Conservation (phyloP, 495 filamentous ascomycete species). For the Penicillium canescens region DNA sequence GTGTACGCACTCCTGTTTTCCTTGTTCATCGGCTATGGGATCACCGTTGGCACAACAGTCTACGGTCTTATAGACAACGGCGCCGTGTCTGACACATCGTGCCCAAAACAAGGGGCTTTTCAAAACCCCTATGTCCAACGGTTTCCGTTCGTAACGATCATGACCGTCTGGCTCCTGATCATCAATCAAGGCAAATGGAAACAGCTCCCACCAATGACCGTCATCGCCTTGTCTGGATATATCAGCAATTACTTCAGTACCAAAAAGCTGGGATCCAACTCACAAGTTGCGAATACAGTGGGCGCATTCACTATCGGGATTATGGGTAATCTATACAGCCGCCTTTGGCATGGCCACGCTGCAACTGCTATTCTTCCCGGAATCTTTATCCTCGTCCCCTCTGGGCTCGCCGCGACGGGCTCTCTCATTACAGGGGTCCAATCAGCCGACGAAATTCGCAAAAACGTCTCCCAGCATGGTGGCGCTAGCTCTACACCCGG, state of each 20-base stretch:
- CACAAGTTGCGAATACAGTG: conserved; percentile 78
- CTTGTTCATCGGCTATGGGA: conserved; percentile 87
- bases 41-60: conserved; percentile 86
- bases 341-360: conserved; percentile 75
- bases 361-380: conserved; percentile 83
- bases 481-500: conserved; percentile 6
- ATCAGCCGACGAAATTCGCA: conserved; percentile 71
- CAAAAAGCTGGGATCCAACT: conserved; percentile 66
- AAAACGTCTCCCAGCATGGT: conserved; percentile 39
- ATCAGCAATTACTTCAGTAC: conserved; percentile 79
- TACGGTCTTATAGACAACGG: conserved; percentile 76
- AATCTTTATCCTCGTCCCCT: conserved; percentile 90
- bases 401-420: conserved; percentile 77
- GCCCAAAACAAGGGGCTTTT: conserved; percentile 45
- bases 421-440: conserved; percentile 75
- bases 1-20: conserved; percentile 94
- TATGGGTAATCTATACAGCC: conserved; percentile 80
- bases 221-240: conserved; percentile 77
- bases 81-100: conserved; percentile 70
- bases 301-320: conserved; percentile 82
- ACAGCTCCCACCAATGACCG: conserved; percentile 79
- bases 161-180: conserved; percentile 66
- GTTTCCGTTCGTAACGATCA: conserved; percentile 49
- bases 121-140: conserved; percentile 31
- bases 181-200: conserved; percentile 90